Evolutionary conservation across 2,329 filamentous ascomycete genomes (phyloP), one percentile per base, ranked within the genome.

Genomic region (Trichoderma koningii): DNA sequence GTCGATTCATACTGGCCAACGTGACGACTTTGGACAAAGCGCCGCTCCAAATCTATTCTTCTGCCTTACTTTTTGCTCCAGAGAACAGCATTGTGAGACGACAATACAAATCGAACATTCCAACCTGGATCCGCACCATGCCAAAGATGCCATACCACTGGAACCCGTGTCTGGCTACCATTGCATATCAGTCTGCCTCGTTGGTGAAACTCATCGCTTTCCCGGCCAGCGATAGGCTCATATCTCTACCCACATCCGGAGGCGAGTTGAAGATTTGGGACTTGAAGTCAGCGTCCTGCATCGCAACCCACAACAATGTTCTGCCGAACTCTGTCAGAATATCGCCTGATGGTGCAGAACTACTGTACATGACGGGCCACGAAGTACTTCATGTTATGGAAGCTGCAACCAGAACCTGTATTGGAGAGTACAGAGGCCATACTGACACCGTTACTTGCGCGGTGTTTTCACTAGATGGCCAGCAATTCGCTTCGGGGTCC

Each of bases 21-120:
- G 3, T 21, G 2, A 2, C 19, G 5, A 64, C 61, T 21, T 67
- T 71, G n/a, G 50, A 69, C 10, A 12, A 17, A 7, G 17, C 62
- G 1, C 73, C 73, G 4, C 69, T 75, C 3, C 73, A 75, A 41
- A 44, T 73, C 1, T 74, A 76, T 28, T 61, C 50, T 0, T 73
- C 73, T 0, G 69, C 68, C 0, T 48, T 76, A 1, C 30, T 71
- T 0, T 74, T 76, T 42, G 26, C 67, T 1, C 73, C 72, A 2
- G 26, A 56, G 15, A 65, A 50, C 0, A 73, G 73, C 19, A n/a
- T 67, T 2, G 30, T 70, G 1, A 51, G 68, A 30, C 19, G 23
- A 3, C 45, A 30, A 19, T 72, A 72, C 38, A 15, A 45, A 21
- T 28, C 55, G 0, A n/a, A 65, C 7, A 55, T 70, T 19, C 66